phyloP scores from a whole-genome alignment of 2,329 filamentous ascomycete species.

The Aspergillus sclerotialis region DNA sequence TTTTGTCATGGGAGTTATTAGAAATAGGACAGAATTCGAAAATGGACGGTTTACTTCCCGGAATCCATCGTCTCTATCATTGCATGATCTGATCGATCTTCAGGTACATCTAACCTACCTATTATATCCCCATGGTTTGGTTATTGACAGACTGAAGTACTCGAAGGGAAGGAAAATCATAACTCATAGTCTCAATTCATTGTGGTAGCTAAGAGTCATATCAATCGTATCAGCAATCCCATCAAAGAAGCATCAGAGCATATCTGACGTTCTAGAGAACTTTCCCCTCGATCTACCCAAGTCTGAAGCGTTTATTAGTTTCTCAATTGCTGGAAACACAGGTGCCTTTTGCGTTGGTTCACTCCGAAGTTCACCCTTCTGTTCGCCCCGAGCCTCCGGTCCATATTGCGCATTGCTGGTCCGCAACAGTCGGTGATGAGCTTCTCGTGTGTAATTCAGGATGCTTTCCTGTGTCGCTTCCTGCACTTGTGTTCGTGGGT shows the following conservation, averaged over 20 bases:
- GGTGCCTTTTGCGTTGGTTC: constrained; percentile 1
- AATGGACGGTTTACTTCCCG: too few species aligned
- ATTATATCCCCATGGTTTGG: too few species aligned
- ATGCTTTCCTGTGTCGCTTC: constrained; percentile 60
- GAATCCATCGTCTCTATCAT: too few species aligned
- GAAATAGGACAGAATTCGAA: too few species aligned
- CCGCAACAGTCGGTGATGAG: constrained; percentile 67
- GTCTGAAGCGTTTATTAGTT: too few species aligned
- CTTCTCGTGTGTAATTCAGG: constrained; percentile 64
- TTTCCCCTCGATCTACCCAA: not conserved
- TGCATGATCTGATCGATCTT: too few species aligned
- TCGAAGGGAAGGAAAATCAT: not conserved
- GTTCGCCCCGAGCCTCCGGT: constrained; percentile 55
- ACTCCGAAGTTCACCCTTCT: constrained; percentile 10
- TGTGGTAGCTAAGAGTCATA: not conserved
- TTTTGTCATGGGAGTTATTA: too few species aligned
- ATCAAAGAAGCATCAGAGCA: not conserved
- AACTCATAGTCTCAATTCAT: not conserved
- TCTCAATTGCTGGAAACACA: too few species aligned
- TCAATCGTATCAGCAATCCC: not conserved
- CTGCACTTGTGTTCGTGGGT: constrained; percentile 65
- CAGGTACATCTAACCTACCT: too few species aligned
- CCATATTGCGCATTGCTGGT: constrained; percentile 70
- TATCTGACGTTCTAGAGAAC: not conserved
- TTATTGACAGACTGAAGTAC: not conserved